Evolutionary conservation across 805 yeast genomes (phyloP).

Genomic region (Kodamaea laetipori): DNA sequence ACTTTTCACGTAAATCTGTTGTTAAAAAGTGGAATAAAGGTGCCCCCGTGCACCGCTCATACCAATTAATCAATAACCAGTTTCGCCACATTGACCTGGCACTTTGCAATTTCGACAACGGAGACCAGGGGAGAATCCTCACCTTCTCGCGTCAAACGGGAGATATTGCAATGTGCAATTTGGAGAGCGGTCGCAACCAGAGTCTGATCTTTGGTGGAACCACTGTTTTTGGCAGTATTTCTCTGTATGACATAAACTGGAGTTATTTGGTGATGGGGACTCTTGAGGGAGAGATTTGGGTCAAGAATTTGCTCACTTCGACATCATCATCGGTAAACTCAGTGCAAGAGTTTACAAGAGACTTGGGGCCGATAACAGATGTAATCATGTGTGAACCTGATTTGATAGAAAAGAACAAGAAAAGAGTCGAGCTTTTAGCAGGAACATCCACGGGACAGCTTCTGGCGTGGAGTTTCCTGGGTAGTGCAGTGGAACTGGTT

Average conservation of each 20-base stretch:
- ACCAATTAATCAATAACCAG: slow-evolving; percentile 33
- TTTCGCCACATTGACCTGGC: slow-evolving; percentile 24
- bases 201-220: slow-evolving; percentile 39
- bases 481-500: slow-evolving; percentile 17
- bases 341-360: slow-evolving; percentile 18
- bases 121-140: slow-evolving; percentile 26
- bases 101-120: slow-evolving; percentile 28
- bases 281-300: slow-evolving; percentile 29
- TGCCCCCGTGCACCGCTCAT: slow-evolving; percentile 28
- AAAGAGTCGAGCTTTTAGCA: slow-evolving; percentile 28
- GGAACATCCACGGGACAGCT: slow-evolving; percentile 28
- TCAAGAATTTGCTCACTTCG: slow-evolving; percentile 37
- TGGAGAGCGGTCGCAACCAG: slow-evolving; percentile 40
- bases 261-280: slow-evolving; percentile 34
- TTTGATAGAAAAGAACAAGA: slow-evolving; percentile 26
- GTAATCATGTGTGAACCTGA: slow-evolving; percentile 20
- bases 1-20: slow-evolving; percentile 39
- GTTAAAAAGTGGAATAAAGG: slow-evolving; percentile 44
- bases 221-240: slow-evolving; percentile 18
- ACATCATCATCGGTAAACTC: slow-evolving; percentile 32
- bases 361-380: slow-evolving; percentile 19
- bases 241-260: slow-evolving; percentile 33
- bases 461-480: slow-evolving; percentile 29
- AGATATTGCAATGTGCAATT: slow-evolving; percentile 31
- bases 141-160: slow-evolving; percentile 32